Base-by-base conservation (phyloP, 2,329 filamentous ascomycete species). In the Hortaea sp. region DNA sequence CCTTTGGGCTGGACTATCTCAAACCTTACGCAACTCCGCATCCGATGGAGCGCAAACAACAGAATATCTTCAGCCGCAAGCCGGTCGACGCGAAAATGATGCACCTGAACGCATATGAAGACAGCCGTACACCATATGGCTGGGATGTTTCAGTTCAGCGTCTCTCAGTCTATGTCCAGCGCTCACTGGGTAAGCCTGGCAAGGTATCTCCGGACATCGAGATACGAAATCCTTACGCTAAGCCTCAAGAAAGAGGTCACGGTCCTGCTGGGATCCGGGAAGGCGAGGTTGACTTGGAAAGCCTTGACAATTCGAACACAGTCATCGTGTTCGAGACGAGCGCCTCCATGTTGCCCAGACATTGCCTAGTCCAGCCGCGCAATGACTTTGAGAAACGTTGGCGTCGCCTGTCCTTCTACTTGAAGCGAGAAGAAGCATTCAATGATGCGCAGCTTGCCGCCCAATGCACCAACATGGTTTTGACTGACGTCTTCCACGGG, bases 281-380 rank as follows among this genome's bases (percentile, higher is more conserved):
- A 7, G 34, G 42, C 27, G 41, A 49, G n/a, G 34, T 50, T 2
- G 42, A 51, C 27, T 39, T 57, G 10, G 38, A 49, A 7, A 39
- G 42, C 6, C 64, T 74, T 4, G 74, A 77, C 48, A 75, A 75
- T 41, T 66, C 67, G 13, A 70, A 67, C 48, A 72, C 71, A 0
- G 70, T 77, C 46, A 73, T 77, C 45, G 60, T 77, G 29, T 76
- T 77, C 49, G 74, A 77, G 49, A 69, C 71, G 41, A 71, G 71
- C 0, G 67, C 72, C 29, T 70, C 69, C 1, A 64, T 66, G 12
- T 65, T 63, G 7, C 67, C 72, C 28, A 64, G 71, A 34, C 70
- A 77, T 51, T 76, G 73, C 1, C 51, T 77, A 7, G 69, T 76
- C 13, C 63, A 69, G 2, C 72, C 74, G 3, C 64, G 73, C 10